Evolutionary conservation across 306 rosid species (phyloP).

Genomic region (Casuarina cunninghamiana): DNA sequence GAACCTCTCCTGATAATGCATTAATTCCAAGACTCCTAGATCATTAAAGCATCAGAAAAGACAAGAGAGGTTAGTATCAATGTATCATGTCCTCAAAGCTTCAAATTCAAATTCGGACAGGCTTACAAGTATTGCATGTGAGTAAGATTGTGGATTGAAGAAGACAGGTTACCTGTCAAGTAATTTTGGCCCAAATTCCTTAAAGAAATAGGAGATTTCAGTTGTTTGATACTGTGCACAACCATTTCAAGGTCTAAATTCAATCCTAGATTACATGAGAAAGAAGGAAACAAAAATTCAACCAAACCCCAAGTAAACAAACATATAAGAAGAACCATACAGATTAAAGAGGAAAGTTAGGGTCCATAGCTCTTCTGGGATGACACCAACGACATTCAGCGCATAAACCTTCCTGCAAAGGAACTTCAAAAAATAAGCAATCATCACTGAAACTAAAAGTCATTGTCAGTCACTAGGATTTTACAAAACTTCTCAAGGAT

Average conservation of each 20-base stretch:
- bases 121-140: slow-evolving; percentile 69
- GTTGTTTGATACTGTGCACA: not conserved
- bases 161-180: slow-evolving; percentile 66
- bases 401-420: too few relatives aligned
- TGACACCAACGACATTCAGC: too few relatives aligned
- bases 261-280: not conserved
- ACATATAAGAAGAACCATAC: slow-evolving; percentile 27
- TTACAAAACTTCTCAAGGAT: too few relatives aligned
- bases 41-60: slow-evolving; percentile 7
- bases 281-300: not conserved
- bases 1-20: slow-evolving; percentile 69
- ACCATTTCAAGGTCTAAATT: not conserved
- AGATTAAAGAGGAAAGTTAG: not conserved
- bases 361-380: too few relatives aligned
- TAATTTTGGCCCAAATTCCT: slow-evolving; percentile 61
- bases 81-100: not conserved
- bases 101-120: not conserved
- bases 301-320: not conserved
- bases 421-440: too few relatives aligned
- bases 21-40: slow-evolving; percentile 56
- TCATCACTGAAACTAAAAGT: too few relatives aligned
- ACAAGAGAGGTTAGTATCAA: not conserved
- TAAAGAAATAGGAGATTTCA: slow-evolving; percentile 16
- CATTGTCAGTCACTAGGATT: too few relatives aligned
- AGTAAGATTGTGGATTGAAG: slow-evolving; percentile 63